Percentiles rank a stretch among this genome's conserved stretches.
Conservation (phyloP, 768 basidiomycete genomes). For the Rhodotorula graminis region DNA sequence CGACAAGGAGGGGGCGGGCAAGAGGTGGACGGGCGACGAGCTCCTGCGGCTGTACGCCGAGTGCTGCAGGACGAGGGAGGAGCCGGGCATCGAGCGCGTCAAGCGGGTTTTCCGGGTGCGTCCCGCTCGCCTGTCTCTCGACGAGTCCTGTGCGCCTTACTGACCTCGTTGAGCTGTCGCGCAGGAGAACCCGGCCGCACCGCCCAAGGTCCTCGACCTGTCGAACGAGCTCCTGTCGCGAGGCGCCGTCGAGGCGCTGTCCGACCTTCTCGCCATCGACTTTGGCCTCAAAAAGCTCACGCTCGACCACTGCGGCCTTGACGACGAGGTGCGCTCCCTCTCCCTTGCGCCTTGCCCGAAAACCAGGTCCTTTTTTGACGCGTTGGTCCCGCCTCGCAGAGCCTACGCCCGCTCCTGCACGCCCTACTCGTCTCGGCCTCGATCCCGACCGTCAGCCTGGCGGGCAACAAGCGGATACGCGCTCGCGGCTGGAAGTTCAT, state of each 20-base stretch:
- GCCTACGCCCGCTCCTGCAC: conserved; percentile 82
- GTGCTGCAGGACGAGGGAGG: conserved; percentile 46
- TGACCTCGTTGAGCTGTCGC: conserved; percentile 45
- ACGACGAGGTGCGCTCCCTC: conserved; percentile 61
- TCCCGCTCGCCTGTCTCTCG: conserved; percentile 10
- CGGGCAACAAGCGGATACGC: conserved; percentile 79
- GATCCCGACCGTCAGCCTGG: conserved; percentile 74
- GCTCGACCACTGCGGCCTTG: conserved; percentile 79
- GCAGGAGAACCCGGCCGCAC: conserved; percentile 48
- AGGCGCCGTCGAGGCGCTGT: conserved; percentile 68
- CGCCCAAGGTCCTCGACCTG: conserved; percentile 70
- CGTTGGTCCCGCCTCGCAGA: conserved; percentile 49
- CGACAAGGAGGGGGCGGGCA: conserved; percentile 42
- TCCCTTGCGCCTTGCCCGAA: not conserved
- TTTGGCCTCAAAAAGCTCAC: conserved; percentile 85
- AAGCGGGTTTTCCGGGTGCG: conserved; percentile 27
- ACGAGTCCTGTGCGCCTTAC: not conserved
- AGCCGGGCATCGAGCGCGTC: conserved; percentile 44
- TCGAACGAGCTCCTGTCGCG: conserved; percentile 69
- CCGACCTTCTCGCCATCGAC: conserved; percentile 86
- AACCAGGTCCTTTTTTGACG: not conserved
- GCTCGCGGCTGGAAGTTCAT: conserved; percentile 68
- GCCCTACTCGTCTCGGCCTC: conserved; percentile 76
- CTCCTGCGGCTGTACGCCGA: conserved; percentile 59
- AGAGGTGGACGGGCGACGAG: conserved; percentile 76